A percentile compares a stretch with the other conserved stretches of the same genome.
These are phyloP conservation scores for Backusella morwellensis DNA, from an alignment of 192 early-diverging fungal species.

Conservation along the genomic window DNA sequence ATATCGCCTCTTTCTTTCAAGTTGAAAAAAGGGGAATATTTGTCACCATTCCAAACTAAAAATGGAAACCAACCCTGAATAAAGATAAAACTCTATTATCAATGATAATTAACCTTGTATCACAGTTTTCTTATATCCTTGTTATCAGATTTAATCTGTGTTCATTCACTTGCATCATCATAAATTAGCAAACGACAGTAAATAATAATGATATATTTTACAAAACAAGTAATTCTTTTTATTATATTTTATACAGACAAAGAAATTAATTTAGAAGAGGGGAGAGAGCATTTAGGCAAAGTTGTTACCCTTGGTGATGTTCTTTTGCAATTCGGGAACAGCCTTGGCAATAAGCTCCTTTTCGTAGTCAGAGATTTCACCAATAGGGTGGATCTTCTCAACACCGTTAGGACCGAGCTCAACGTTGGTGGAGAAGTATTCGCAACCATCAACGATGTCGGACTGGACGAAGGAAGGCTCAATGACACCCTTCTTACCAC, in stretches of 20 bases:
- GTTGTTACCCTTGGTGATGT: constrained; percentile 82
- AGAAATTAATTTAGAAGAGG: background rate
- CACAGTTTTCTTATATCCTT: background rate
- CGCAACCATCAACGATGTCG: constrained; percentile 49
- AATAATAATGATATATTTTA: background rate
- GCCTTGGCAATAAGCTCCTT: constrained; percentile 80
- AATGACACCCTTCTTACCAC: constrained; percentile 79
- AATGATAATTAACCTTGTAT: background rate
- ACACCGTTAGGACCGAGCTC: constrained; percentile 85
- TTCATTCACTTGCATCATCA: background rate
- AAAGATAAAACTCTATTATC: background rate
- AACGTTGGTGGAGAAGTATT: constrained; percentile 79
- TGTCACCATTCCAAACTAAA: background rate
- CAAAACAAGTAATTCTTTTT: background rate
- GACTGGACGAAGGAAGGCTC: constrained; percentile 91
- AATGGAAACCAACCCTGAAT: background rate
- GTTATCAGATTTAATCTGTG: background rate
- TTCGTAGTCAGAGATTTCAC: constrained; percentile 81
- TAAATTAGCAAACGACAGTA: background rate
- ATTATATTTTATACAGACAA: constrained; percentile 4
- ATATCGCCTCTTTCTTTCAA: no score
- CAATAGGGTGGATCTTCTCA: constrained; percentile 83
- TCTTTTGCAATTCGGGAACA: constrained; percentile 90
- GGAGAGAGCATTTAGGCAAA: background rate
- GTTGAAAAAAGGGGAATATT: background rate